These are phyloP conservation scores for Grigorovia jiainica DNA, from an alignment of 805 yeast species.

Conservation along the genomic window DNA sequence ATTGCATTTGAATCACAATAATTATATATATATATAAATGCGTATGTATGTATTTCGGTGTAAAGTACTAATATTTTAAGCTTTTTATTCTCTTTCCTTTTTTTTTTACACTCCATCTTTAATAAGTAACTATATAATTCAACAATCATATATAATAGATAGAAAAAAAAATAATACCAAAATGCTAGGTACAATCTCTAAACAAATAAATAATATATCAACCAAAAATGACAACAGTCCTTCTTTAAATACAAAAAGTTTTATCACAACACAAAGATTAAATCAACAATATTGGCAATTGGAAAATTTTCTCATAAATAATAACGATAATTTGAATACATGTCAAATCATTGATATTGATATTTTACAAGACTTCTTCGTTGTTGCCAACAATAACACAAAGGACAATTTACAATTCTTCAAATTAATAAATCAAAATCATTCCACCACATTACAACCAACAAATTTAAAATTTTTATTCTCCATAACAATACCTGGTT, in stretches of 20 bases:
- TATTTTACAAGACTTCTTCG: constrained; percentile 8
- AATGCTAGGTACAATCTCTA: too few relatives aligned
- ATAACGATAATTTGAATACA: constrained; percentile 6
- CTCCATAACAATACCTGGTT: constrained; percentile 20
- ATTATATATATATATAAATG: too few relatives aligned
- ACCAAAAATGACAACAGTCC: constrained; percentile 5
- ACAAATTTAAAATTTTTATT: constrained; percentile 15
- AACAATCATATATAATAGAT: too few relatives aligned
- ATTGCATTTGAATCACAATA: too few relatives aligned
- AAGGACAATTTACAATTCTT: constrained; percentile 15
- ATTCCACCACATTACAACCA: not conserved
- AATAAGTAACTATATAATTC: too few relatives aligned
- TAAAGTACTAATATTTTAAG: too few relatives aligned
- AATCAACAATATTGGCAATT: constrained; percentile 20
- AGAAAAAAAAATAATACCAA: too few relatives aligned
- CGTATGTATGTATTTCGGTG: too few relatives aligned
- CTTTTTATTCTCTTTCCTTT: too few relatives aligned
- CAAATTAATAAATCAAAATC: constrained; percentile 4
- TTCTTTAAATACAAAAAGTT: constrained; percentile 24
- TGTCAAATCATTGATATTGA: constrained; percentile 10
- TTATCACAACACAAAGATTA: constrained; percentile 19
- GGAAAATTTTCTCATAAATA: constrained; percentile 1
- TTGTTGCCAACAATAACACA: constrained; percentile 11
- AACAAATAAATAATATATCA: too few relatives aligned
- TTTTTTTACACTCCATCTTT: too few relatives aligned